Evolutionary conservation across 2,329 filamentous ascomycete genomes (phyloP), one percentile per base, ranked within the genome.

Genomic region (Falciphora oryzae): DNA sequence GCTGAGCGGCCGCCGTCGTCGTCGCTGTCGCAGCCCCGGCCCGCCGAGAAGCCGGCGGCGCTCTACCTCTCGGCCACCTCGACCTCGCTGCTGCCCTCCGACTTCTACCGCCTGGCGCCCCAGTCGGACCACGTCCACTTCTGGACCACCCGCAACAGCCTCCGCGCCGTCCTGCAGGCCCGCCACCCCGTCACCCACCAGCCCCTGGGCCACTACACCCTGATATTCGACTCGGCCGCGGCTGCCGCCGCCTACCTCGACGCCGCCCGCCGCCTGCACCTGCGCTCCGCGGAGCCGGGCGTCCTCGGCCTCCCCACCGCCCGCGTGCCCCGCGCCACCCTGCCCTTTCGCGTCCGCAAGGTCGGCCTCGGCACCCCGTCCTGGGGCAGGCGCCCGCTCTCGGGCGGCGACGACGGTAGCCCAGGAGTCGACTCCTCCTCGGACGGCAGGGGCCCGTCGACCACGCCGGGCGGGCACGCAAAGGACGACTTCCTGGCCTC

Each of bases 51-150:
- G 53, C 68, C 71, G 29, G 68, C 71, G 2, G 68, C 75, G 10
- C 79, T 93, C 57, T 78, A 88, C 57, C 75, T 93, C 53, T 79
- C 79, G 27, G 83, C 85, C 56, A 81, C 85, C 8, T 85, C 84
- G 70, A 81, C 81, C 65, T 81, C 83, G 27, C 80, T 93, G 58
- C 79, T 80, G 27, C 84, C 88, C 69, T 84, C 83, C 68, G 91
- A 94, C 76, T 93, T 94, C 75, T 82, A 85, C 67, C 87, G 90
- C 64, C 75, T 93, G 25, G 81, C 86, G 6, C 83, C 83, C 1
- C 84, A 82, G 70, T 61, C 64, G 2, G 60, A 35, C 2, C 86
- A 90, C 69, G 83, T 93, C 44, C 85, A 89, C 67, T 83, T 83
- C 57, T 93, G 90, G 90, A 80, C 83, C 13, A 63, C 62, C n/a